These are phyloP conservation scores for rapeseed (Brassica napus) DNA, from an alignment of 345 rosid genomes.

Conservation along the genomic window DNA sequence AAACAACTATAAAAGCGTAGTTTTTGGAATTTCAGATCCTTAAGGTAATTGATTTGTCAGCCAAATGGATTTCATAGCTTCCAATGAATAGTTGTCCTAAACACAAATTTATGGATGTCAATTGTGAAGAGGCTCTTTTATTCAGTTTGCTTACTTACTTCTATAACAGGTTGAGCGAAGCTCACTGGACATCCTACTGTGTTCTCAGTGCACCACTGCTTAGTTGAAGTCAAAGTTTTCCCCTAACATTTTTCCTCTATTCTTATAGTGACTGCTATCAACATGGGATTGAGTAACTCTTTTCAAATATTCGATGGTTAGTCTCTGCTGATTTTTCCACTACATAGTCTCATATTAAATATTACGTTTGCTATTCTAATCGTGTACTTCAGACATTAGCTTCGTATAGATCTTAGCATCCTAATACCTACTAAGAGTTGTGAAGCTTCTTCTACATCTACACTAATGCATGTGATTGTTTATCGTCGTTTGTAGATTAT, in stretches of 20 bases:
- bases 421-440: neutral
- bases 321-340: too few relatives aligned
- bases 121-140: conserved; percentile 1
- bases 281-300: too few relatives aligned
- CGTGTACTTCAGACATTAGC: conserved; percentile 76
- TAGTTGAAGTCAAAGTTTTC: conserved; percentile 71
- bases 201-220: conserved; percentile 96
- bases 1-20: too few relatives aligned
- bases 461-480: neutral
- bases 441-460: neutral
- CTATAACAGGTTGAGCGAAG: conserved; percentile 71
- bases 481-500: conserved; percentile 54
- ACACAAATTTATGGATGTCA: conserved; percentile 11
- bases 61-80: conserved; percentile 9
- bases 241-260: too few relatives aligned
- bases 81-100: neutral
- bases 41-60: neutral
- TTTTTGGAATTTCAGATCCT: too few relatives aligned
- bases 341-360: neutral
- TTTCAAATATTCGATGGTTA: too few relatives aligned
- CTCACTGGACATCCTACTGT: conserved; percentile 89
- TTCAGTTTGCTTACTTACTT: conserved; percentile 5
- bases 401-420: neutral
- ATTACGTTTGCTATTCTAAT: conserved; percentile 67
- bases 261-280: too few relatives aligned